Percentiles rank a stretch among this genome's conserved stretches.
Evolutionary conservation across 2,329 filamentous ascomycete genomes (phyloP).

Genomic region (Claviceps maximensis): DNA sequence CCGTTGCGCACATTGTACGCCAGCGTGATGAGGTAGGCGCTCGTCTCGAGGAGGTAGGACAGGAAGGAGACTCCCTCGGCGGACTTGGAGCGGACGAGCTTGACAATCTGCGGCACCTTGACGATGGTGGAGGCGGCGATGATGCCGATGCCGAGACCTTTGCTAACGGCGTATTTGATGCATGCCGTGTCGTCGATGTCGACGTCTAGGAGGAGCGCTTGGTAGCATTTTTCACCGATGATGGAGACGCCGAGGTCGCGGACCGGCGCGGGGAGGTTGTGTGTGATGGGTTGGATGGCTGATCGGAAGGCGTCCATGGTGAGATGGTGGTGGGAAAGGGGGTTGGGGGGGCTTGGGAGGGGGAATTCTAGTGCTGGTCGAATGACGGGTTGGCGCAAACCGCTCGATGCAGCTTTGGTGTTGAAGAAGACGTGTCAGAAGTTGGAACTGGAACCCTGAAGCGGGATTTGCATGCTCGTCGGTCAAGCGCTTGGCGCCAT

Average conservation of each 20-base stretch:
- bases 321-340: neutral
- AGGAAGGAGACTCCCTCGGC: constrained; percentile 78
- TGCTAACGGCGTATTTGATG: constrained; percentile 80
- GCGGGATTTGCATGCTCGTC: too few relatives aligned
- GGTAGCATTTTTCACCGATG: constrained; percentile 75
- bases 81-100: constrained; percentile 70
- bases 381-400: neutral
- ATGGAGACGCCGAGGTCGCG: constrained; percentile 64
- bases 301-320: constrained; percentile 49
- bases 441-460: too few relatives aligned
- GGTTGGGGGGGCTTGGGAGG: too few relatives aligned
- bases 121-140: constrained; percentile 81
- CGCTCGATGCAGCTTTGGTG: neutral
- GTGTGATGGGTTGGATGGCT: constrained; percentile 54
- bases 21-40: constrained; percentile 74
- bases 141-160: constrained; percentile 86
- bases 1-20: constrained; percentile 85
- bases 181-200: constrained; percentile 66
- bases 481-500: too few relatives aligned
- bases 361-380: neutral
- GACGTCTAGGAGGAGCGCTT: constrained; percentile 71
- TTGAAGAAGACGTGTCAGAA: neutral
- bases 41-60: constrained; percentile 84
- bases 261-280: constrained; percentile 60
- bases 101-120: constrained; percentile 94